A percentile compares a stretch with the other conserved stretches of the same genome.
Conservation (phyloP, 2,329 filamentous ascomycete species). For the Cordyceps farinosa region DNA sequence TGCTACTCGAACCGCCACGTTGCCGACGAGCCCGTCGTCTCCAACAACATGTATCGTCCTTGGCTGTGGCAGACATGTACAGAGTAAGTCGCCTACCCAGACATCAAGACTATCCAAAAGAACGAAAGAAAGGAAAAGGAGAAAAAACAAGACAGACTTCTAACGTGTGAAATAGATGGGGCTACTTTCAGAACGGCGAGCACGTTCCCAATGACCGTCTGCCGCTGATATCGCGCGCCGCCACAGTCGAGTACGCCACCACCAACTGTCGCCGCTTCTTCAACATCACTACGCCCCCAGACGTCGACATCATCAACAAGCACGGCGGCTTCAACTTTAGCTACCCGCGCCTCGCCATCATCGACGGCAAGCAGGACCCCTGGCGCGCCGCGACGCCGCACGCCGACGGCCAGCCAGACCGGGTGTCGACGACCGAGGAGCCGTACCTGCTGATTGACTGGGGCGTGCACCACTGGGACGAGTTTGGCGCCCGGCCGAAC, state of each 20-base stretch:
- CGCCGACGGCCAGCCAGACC: slow-evolving; percentile 54
- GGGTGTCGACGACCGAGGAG: slow-evolving; percentile 59
- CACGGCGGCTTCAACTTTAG: slow-evolving; percentile 70
- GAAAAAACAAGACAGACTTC: not conserved
- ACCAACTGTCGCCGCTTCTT: slow-evolving; percentile 64
- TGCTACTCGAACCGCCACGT: slow-evolving; percentile 31
- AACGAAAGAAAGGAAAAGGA: not conserved
- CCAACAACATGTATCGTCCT: slow-evolving; percentile 30
- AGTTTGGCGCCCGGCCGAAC: slow-evolving; percentile 57
- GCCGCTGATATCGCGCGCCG: slow-evolving; percentile 67
- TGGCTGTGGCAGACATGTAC: slow-evolving; percentile 56
- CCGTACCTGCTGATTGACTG: slow-evolving; percentile 70
- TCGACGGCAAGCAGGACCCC: slow-evolving; percentile 76
- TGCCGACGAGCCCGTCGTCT: slow-evolving; percentile 23
- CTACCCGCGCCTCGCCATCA: slow-evolving; percentile 69
- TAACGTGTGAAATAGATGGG: slow-evolving; percentile 54
- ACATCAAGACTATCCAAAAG: not conserved
- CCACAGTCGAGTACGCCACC: slow-evolving; percentile 61
- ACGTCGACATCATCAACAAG: slow-evolving; percentile 67
- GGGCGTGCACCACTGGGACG: slow-evolving; percentile 82
- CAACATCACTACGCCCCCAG: slow-evolving; percentile 61
- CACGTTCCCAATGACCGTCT: slow-evolving; percentile 61
- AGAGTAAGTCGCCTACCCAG: slow-evolving; percentile 36
- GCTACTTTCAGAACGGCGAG: slow-evolving; percentile 71
- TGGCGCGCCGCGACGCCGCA: slow-evolving; percentile 75